Percentiles rank a stretch among this genome's conserved stretches.
Evolutionary conservation across 2,329 filamentous ascomycete genomes (phyloP).

Genomic region (Alternaria angustiovoidea): DNA sequence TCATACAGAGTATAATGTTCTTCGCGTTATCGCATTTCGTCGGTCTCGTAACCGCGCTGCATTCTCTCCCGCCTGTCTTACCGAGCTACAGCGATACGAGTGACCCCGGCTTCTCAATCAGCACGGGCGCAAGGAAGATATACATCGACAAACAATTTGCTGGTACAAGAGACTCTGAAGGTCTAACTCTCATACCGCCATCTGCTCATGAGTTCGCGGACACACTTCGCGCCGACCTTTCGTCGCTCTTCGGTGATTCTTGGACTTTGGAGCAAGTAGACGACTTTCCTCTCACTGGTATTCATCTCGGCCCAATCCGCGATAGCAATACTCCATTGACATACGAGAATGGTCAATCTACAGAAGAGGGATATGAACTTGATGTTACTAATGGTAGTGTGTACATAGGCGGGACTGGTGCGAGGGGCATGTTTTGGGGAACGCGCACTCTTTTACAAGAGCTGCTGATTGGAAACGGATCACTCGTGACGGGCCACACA

Average conservation of each 20-base stretch:
- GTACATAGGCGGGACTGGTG: conserved; percentile 53
- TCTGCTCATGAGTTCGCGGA: conserved; percentile 59
- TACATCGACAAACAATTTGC: conserved; percentile 56
- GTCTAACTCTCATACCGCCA: conserved; percentile 62
- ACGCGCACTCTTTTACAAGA: conserved; percentile 58
- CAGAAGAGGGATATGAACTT: conserved; percentile 62
- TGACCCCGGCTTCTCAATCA: conserved; percentile 33
- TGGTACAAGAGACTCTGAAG: conserved; percentile 52
- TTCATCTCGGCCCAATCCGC: conserved; percentile 53
- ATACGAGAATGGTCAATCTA: conserved; percentile 58
- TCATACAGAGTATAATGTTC: background rate
- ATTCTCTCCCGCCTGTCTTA: conserved; percentile 52
- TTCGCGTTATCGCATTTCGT: background rate
- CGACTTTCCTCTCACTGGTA: conserved; percentile 50
- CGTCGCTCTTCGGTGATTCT: conserved; percentile 49
- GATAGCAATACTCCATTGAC: conserved; percentile 42
- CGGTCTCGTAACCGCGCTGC: conserved; percentile 35
- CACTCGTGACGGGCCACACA: conserved; percentile 38
- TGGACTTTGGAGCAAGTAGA: conserved; percentile 55
- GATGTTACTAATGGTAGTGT: conserved; percentile 47
- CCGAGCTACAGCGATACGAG: conserved; percentile 26
- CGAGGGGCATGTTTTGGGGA: conserved; percentile 59
- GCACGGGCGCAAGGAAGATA: conserved; percentile 40
- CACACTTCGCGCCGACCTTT: conserved; percentile 57
- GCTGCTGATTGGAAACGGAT: conserved; percentile 48